These are phyloP conservation scores for Citrullus mucosospermus DNA, from an alignment of 306 rosid genomes.

Conservation along the genomic window DNA sequence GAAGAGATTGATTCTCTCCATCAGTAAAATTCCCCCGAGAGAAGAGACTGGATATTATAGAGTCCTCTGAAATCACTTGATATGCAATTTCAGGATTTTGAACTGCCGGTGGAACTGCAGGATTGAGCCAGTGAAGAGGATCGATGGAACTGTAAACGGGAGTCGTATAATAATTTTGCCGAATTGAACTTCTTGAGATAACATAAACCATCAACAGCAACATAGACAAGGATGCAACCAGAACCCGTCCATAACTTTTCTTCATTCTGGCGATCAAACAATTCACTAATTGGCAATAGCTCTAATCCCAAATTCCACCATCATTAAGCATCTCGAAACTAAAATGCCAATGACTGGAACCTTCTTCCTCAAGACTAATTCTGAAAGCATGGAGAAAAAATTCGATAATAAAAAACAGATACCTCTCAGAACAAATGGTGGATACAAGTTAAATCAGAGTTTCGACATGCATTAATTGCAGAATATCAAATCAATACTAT, in stretches of 20 bases:
- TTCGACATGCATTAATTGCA: not conserved
- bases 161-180: conserved; percentile 35
- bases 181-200: conserved; percentile 42
- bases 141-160: conserved; percentile 40
- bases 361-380: not conserved
- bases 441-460: not conserved
- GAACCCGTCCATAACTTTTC: conserved; percentile 62
- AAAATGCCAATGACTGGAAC: conserved; percentile 11
- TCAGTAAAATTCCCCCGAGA: conserved; percentile 44
- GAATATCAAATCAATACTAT: not conserved
- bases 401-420: conserved; percentile 2
- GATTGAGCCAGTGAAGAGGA: conserved; percentile 75
- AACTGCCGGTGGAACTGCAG: conserved; percentile 45
- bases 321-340: conserved; percentile 16
- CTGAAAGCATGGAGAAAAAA: not conserved
- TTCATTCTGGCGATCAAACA: conserved; percentile 50
- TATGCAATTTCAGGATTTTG: conserved; percentile 50
- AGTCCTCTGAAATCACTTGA: conserved; percentile 52
- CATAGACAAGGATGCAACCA: conserved; percentile 56
- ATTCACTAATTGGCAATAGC: conserved; percentile 19
- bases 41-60: conserved; percentile 51
- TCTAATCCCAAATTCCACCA: conserved; percentile 18
- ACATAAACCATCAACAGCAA: conserved; percentile 64
- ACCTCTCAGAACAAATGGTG: not conserved
- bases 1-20: conserved; percentile 52